Evolutionary conservation across 2,329 filamentous ascomycete species (phyloP).

Genomic region (Fusarium brachygibbosum): DNA sequence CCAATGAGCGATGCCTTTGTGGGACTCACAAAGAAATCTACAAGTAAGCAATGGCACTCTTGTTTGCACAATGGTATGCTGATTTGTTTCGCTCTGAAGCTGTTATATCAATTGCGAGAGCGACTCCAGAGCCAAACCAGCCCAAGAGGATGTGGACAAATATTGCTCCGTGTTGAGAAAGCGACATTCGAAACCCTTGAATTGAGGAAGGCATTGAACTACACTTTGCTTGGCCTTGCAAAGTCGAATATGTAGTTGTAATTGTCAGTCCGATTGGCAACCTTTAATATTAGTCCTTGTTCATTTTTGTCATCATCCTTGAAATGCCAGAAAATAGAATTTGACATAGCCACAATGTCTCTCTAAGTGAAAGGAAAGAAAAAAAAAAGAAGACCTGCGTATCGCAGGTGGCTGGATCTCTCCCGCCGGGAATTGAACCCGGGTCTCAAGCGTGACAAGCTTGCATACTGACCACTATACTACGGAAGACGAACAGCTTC

Average conservation of each 20-base stretch:
- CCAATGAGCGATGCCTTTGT: slow-evolving; percentile 22
- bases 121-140: slow-evolving; percentile 1
- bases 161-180: slow-evolving; percentile 18
- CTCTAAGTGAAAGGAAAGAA: background rate
- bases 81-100: background rate
- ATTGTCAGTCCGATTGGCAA: too few relatives aligned
- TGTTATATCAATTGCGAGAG: slow-evolving; percentile 19
- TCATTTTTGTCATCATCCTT: too few relatives aligned
- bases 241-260: too few relatives aligned
- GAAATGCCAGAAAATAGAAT: too few relatives aligned
- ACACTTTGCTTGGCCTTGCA: too few relatives aligned
- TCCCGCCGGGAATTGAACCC: slow-evolving; percentile 40
- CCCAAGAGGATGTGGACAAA: slow-evolving; percentile 10
- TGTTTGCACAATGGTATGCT: background rate
- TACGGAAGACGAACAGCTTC: slow-evolving; percentile 30
- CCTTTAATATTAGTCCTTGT: too few relatives aligned
- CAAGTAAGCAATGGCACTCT: background rate
- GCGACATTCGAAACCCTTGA: background rate
- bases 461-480: slow-evolving; percentile 41
- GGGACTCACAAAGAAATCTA: slow-evolving; percentile 31
- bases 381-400: slow-evolving; percentile 1
- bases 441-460: slow-evolving; percentile 40
- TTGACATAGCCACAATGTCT: too few relatives aligned
- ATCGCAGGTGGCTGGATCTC: slow-evolving; percentile 29
- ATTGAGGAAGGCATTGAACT: background rate